Base-by-base conservation (phyloP, 2,329 filamentous ascomycete genomes). In the Aspergillus sp. region DNA sequence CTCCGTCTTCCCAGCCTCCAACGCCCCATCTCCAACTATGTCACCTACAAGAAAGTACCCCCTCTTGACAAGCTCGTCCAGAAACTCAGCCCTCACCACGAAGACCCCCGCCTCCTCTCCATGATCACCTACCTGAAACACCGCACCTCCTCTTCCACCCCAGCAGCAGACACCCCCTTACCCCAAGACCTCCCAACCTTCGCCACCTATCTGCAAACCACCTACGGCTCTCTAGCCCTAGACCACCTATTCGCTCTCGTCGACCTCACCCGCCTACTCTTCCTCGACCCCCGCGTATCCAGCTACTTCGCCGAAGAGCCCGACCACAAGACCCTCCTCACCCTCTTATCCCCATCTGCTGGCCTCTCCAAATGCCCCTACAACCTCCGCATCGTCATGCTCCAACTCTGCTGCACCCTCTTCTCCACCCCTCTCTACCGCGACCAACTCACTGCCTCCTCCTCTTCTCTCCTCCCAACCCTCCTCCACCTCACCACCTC, bases 381-480 rank as follows among this genome's bases (percentile, higher is more conserved):
- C 72, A 88, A 89, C 2, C 83, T 97, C 1, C 88, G 91, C 12
- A 85, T 97, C 2, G 85, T 96, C 2, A 89, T 91, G 0, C 78
- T 96, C 21, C 93, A 97, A 67, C 84, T 94, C 70, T 84, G 87
- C 1, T 96, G 92, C 78, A 97, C 97, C 70, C 81, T 96, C 45
- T 97, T 96, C 78, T 88, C 86, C 0, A 89, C 89, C 0, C 84
- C 86, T 0, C 0, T 96, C 96, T 72, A 87, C 91, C 4, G 83
- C 96, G 47, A 63, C 1, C 89, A 92, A 13, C 86, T 97, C 2
- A 86, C 2, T 84, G 88, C 63, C 41, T 45, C 41, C 41, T 45
- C 41, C 10, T 45, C 41, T 23, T n/a, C 19, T 12, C 75, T 92
- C 53, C 84, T 87, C 5, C 73, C 79, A 1, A 81, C 86, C 0